Evolutionary conservation across 2,329 filamentous ascomycete species (phyloP), one percentile per base, ranked within the genome.

Genomic region (Botrytis cinerea): DNA sequence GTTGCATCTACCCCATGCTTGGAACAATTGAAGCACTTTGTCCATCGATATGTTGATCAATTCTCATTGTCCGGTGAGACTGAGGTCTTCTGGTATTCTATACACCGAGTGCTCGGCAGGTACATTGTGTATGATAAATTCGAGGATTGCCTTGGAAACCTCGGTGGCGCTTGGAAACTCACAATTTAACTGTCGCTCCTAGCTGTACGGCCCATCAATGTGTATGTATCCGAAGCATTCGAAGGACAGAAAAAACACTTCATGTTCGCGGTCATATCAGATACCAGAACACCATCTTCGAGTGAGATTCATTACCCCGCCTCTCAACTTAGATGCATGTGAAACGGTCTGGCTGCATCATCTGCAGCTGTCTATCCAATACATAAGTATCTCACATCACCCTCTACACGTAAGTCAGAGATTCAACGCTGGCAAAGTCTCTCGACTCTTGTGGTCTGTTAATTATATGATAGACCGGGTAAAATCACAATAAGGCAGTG

Each of bases 311-410:
- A n/a, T 72, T 72, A 69, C 71, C 62, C 62, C 71, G 71, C 71
- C 51, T 72, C 62, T 68, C 20, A 38, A 46, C 14, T 32, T 38
- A 35, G 38, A 70, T 73, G 71, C 71, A 62, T 63, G 66, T 70
- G 71, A 73, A 73, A 73, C 71, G 71, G 71, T 54, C 71, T 70
- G 66, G 54, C 66, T 73, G 71, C 71, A 73, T 73, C 71, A 73
- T 70, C 66, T 73, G 71, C 71, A 69, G 62, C 32, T 60, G 10
- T 64, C 59, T 69, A 35, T 68, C 71, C 71, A 72, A 72, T 69
- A 63, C 57, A 35, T 25, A 59, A 60, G 28, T 25, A 51, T 54
- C 51, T 25, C 62, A 60, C 71, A 25, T 72, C 62, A 69, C 51
- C 71, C 48, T 69, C 4, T 32, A 59, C 35, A 57, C 57, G 25